Percentiles rank a stretch among this genome's conserved stretches.
phyloP scores from a whole-genome alignment of 306 rosid species.

The Vigna mungo region DNA sequence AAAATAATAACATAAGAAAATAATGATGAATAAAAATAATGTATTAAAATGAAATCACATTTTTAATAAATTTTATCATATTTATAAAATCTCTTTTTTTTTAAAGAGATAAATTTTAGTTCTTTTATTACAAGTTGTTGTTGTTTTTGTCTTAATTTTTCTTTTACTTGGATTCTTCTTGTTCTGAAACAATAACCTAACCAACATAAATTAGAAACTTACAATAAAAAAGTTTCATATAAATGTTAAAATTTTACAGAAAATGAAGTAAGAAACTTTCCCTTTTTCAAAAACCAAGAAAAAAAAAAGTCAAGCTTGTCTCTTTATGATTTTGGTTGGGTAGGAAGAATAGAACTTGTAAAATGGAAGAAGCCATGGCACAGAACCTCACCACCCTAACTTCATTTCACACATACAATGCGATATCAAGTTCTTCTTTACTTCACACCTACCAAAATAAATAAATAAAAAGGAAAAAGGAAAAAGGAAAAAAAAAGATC shows the following conservation, averaged over 20 bases:
- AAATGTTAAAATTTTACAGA: background rate
- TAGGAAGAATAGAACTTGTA: background rate
- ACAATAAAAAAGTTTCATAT: background rate
- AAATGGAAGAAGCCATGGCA: slow-evolving; percentile 4
- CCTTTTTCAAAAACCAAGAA: background rate
- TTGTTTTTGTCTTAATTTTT: background rate
- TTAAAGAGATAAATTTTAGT: background rate
- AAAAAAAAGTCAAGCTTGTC: background rate
- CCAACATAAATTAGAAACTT: background rate
- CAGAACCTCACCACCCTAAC: background rate
- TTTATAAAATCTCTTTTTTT: background rate
- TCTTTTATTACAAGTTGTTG: background rate
- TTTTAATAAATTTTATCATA: background rate
- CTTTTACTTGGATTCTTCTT: no score
- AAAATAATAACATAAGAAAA: no score
- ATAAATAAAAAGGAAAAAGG: no score
- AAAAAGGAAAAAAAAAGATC: background rate
- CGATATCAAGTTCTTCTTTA: background rate
- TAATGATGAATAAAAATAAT: no score
- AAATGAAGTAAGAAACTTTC: background rate
- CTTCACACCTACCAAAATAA: background rate
- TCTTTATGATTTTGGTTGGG: background rate
- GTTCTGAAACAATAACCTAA: no score
- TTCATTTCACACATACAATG: background rate
- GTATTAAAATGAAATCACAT: no score